Evolutionary conservation across 1,284 basidiomycete genomes (phyloP), one percentile per base, ranked within the genome.

Genomic region (Pyrrhoderma lamaoense): DNA sequence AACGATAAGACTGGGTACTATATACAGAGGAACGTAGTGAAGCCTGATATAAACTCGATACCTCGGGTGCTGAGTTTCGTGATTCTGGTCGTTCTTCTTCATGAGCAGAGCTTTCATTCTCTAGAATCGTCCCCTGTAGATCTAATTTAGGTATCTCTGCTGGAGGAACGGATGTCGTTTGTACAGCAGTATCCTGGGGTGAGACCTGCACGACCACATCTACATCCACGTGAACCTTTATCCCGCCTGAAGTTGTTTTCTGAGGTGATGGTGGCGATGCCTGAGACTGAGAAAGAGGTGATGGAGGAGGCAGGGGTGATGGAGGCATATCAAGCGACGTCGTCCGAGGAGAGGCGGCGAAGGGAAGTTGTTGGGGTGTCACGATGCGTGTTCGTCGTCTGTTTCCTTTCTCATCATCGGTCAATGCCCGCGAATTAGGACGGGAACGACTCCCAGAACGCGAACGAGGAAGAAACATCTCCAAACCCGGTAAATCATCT

Each of bases 361-460:
- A 36, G 21, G 16, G 42, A 19, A 21, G 19, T 14, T 39, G 34
- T 13, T 19, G 49, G 21, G 27, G 48, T 18, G 48, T 42, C 21
- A 49, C 52, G 5, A 48, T 44, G 16, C 48, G 38, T 2, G 43
- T 50, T 18, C 42, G 27, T 5, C 5, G 27, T 31, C 40, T 45
- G 13, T 14, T 42, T 11, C 43, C 42, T 22, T 48, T 53, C 8
- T 48, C 51, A 1, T 43, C 40, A 8, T 48, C 46, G 8, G 27
- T 47, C 5, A 45, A 38, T 3, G 35, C 53, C 5, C 43, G 49
- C 42, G 53, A 51, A n/a, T 19, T 46, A 22, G 53, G 45, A 31
- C 48, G 53, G 18, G 52, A 54, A 14, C 52, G 47, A 46, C 52
- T 54, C 3, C 52, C 47, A 18, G 47, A 49, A 21, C 52, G 47